Conservation (phyloP, 2,329 filamentous ascomycete species). For the Sclerotinia glacialis region DNA sequence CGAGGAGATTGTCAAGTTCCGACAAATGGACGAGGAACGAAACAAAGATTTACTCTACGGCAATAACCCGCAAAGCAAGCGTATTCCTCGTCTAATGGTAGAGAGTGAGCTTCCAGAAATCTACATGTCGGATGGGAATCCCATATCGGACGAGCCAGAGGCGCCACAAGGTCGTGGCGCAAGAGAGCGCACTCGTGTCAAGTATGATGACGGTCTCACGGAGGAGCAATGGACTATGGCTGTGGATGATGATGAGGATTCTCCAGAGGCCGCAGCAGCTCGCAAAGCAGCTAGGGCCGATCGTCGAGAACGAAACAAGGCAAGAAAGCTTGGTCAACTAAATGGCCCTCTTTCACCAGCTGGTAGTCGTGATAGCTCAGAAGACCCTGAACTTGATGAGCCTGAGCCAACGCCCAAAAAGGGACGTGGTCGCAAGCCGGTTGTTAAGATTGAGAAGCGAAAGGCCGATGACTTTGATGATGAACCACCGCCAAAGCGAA, state of each 20-base stretch:
- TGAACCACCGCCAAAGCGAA: conserved; percentile 74
- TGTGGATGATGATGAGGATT: conserved; percentile 94
- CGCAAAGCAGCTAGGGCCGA: conserved; percentile 85
- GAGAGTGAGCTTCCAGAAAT: conserved; percentile 92
- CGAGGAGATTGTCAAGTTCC: conserved; percentile 73
- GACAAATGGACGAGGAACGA: conserved; percentile 77
- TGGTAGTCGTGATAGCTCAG: conserved; percentile 78
- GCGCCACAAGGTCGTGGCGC: conserved; percentile 83
- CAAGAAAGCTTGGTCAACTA: conserved; percentile 51
- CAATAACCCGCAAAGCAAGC: conserved; percentile 57
- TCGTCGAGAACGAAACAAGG: conserved; percentile 72
- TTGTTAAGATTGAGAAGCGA: conserved; percentile 72
- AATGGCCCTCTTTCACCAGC: conserved; percentile 55
- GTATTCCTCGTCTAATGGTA: conserved; percentile 73
- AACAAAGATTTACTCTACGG: conserved; percentile 67
- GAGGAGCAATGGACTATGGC: conserved; percentile 99
- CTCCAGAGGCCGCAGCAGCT: conserved; percentile 86
- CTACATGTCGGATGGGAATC: conserved; percentile 83
- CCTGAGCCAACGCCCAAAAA: conserved; percentile 70
- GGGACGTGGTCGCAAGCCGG: conserved; percentile 73
- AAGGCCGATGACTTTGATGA: conserved; percentile 72
- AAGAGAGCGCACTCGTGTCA: conserved; percentile 88
- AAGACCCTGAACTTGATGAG: conserved; percentile 53
- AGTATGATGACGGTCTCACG: conserved; percentile 94
- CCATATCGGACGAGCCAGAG: conserved; percentile 73